Conservation (phyloP, 2,329 filamentous ascomycete species). For the Colletotrichum sp. region DNA sequence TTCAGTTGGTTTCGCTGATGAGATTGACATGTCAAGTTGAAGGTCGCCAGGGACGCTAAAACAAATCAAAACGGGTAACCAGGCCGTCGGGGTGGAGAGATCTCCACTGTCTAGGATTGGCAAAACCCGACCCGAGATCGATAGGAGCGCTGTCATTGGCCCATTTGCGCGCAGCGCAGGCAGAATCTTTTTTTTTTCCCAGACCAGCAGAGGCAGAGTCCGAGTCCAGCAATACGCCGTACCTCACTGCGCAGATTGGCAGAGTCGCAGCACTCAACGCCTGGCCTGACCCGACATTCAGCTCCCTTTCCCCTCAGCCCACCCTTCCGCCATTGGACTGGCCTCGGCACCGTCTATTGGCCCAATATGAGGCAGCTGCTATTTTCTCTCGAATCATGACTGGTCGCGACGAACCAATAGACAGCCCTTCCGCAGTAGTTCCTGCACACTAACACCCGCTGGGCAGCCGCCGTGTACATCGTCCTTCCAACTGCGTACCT, state of each 20-base stretch:
- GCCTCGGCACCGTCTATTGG: not conserved
- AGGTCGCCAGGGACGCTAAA: not conserved
- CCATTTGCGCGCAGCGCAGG: constrained; percentile 8
- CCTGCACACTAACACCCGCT: not conserved
- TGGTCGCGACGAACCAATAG: not conserved
- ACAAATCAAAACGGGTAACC: constrained; percentile 14
- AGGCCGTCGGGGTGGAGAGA: not conserved
- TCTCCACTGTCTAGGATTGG: not conserved
- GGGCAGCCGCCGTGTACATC: not conserved
- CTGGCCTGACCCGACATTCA: not conserved
- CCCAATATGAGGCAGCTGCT: not conserved
- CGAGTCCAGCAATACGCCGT: not conserved
- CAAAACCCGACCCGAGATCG: not conserved
- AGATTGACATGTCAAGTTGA: not conserved
- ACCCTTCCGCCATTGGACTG: not conserved
- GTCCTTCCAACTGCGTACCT: not conserved
- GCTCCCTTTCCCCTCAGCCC: not conserved
- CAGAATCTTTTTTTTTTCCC: not conserved
- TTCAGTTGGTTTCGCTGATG: not conserved
- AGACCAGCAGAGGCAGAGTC: not conserved
- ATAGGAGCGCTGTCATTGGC: not conserved
- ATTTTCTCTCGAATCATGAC: not conserved
- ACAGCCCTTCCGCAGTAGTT: not conserved
- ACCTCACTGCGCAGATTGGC: not conserved
- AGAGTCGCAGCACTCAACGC: not conserved